Conservation (phyloP, 176 grass and related monocot genomes). For the Avena atlantica region DNA sequence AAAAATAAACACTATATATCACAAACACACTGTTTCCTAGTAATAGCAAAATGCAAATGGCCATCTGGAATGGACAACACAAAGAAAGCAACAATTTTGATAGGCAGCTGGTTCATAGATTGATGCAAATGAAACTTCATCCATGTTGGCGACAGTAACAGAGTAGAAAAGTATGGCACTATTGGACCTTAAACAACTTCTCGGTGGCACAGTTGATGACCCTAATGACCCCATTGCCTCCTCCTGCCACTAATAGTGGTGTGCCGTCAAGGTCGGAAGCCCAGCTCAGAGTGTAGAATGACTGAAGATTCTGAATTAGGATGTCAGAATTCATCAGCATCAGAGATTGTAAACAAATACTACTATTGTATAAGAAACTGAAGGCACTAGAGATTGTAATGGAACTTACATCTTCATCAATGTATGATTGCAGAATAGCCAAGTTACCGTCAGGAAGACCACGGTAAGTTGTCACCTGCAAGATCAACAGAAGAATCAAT, state of each 20-base stretch:
- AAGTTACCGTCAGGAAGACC: conserved; percentile 78
- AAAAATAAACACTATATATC: conserved; percentile 15
- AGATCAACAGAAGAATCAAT: conserved; percentile 21
- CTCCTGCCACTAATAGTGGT: conserved; percentile 82
- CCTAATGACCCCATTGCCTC: conserved; percentile 73
- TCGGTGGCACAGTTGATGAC: conserved; percentile 80
- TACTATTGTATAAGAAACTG: neutral
- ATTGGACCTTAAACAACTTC: conserved; percentile 77
- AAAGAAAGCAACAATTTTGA: conserved; percentile 17
- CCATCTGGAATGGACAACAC: neutral
- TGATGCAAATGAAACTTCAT: neutral
- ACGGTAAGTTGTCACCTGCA: conserved; percentile 81
- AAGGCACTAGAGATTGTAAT: neutral
- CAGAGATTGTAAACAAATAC: conserved; percentile 37
- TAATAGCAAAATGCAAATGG: neutral
- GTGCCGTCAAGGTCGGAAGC: conserved; percentile 66
- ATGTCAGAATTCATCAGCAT: conserved; percentile 4
- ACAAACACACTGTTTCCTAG: neutral
- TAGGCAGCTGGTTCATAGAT: neutral
- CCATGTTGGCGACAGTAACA: neutral
- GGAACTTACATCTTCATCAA: conserved; percentile 80
- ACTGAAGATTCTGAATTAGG: conserved; percentile 75
- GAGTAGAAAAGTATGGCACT: neutral
- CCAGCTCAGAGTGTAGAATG: conserved; percentile 96
- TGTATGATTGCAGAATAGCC: conserved; percentile 75